Evolutionary conservation across 176 grass and related monocot species (phyloP).

Genomic region (Bolboschoenus planiculmis): DNA sequence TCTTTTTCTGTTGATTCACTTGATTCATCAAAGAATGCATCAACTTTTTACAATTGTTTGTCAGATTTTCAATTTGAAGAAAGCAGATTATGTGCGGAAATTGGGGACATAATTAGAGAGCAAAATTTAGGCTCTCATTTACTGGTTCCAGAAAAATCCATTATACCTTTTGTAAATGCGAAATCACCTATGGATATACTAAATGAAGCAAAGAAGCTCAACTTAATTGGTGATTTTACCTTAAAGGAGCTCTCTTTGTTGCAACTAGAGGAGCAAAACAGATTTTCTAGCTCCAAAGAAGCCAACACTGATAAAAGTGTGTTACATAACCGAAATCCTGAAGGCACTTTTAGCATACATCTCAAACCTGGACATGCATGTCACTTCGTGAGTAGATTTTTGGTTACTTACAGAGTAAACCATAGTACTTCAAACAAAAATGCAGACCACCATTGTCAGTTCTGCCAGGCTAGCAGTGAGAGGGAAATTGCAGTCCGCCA

Average conservation of each 20-base stretch:
- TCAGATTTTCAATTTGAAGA: slow-evolving; percentile 33
- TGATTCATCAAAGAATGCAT: slow-evolving; percentile 37
- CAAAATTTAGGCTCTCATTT: slow-evolving; percentile 33
- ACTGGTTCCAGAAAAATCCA: slow-evolving; percentile 25
- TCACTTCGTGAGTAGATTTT: slow-evolving; percentile 71
- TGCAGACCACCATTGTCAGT: slow-evolving; percentile 34
- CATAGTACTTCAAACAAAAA: slow-evolving; percentile 29
- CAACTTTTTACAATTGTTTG: slow-evolving; percentile 41
- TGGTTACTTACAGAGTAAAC: slow-evolving; percentile 60
- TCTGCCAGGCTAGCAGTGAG: slow-evolving; percentile 36
- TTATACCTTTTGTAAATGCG: slow-evolving; percentile 40
- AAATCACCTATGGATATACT: slow-evolving; percentile 65
- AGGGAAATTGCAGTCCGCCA: slow-evolving; percentile 40
- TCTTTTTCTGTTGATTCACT: slow-evolving; percentile 61
- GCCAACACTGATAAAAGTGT: slow-evolving; percentile 16
- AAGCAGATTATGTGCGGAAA: slow-evolving; percentile 32
- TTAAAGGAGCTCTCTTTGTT: slow-evolving; percentile 49
- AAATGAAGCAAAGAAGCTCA: slow-evolving; percentile 64
- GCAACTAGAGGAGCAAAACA: slow-evolving; percentile 50
- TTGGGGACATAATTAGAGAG: slow-evolving; percentile 47
- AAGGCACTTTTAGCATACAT: slow-evolving; percentile 22
- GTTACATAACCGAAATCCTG: slow-evolving; percentile 16
- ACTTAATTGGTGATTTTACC: slow-evolving; percentile 49
- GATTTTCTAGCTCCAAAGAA: slow-evolving; percentile 40
- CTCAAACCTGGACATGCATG: slow-evolving; percentile 60